Percentiles rank a stretch among this genome's conserved stretches.
Evolutionary conservation across 176 grass and related monocot genomes (phyloP).

Genomic region (Areca catechu): DNA sequence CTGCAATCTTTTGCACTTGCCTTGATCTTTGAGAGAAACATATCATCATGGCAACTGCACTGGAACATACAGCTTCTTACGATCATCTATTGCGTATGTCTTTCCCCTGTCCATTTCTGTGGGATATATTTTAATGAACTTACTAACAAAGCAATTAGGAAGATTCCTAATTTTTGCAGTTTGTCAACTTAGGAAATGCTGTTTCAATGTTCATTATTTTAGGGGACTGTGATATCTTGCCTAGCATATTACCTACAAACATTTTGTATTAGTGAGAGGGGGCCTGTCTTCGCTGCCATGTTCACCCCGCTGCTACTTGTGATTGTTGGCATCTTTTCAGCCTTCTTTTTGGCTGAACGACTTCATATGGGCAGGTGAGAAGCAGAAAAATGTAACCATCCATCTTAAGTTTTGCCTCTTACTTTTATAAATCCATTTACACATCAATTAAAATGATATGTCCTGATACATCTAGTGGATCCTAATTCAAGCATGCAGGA

Average conservation of each 20-base stretch:
- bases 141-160: no score
- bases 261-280: conserved; percentile 16
- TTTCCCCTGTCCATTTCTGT: background rate
- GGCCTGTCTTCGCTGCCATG: conserved; percentile 19
- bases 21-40: conserved; percentile 15
- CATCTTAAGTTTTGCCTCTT: background rate
- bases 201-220: no score
- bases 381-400: background rate
- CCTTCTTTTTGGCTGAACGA: conserved; percentile 18
- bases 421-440: no score
- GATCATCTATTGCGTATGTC: conserved; percentile 16
- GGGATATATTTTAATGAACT: no score
- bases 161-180: no score
- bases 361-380: conserved; percentile 12
- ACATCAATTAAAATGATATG: no score
- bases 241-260: conserved; percentile 15
- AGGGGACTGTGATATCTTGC: conserved; percentile 20
- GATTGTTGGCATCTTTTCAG: conserved; percentile 9
- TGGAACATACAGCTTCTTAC: conserved; percentile 24
- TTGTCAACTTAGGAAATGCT: no score
- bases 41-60: conserved; percentile 10
- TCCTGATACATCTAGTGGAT: no score
- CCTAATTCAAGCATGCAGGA: no score
- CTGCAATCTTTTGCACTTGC: conserved; percentile 17
- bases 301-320: conserved; percentile 14